Base-by-base conservation (phyloP, 2,329 filamentous ascomycete species). In the Lojkania enalia region DNA sequence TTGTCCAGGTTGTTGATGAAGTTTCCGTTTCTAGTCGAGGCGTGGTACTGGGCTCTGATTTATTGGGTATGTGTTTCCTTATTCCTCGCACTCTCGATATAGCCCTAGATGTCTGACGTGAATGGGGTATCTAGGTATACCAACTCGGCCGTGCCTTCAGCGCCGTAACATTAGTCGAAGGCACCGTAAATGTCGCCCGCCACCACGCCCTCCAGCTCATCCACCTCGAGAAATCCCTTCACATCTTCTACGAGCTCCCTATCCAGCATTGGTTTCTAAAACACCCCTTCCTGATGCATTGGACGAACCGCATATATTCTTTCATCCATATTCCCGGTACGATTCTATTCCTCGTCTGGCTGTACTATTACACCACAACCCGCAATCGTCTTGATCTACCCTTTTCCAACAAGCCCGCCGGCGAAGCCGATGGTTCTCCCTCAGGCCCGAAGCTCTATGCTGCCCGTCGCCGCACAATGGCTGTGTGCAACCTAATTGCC, bases 301-400 rank as follows among this genome's bases (percentile, higher is more conserved):
- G 80, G 80, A 86, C 84, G 56, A 89, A 89, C 69, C 79, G 85
- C 59, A 77, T 81, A 20, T 89, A 89, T 70, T 88, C 85, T 4
- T 88, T 88, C 69, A 87, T 90, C 58, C 86, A 89, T 66, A 89
- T 89, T 46, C 86, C 86, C 0, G 86, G 85, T 12, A 88, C 85
- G 4, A 88, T 89, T 53, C 76, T 85, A 33, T 90, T 88, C 60
- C 74, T 83, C 18, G 76, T 82, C 27, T 78, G 81, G 61, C 76
- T 89, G 3, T 89, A 82, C 71, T 87, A 86, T 71, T 79, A 85
- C 62, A 88, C 84, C 35, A 87, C 83, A 18, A 84, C 82, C 5
- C 77, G 77, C 39, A 80, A 80, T 61, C 73, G 78, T 21, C 63
- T 70, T 23, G 63, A 72, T 44, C 68, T 74, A 12, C 59, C 64